phyloP scores from a whole-genome alignment of 1,139 yeast genomes.

The Debaryomyces subglobosus region DNA sequence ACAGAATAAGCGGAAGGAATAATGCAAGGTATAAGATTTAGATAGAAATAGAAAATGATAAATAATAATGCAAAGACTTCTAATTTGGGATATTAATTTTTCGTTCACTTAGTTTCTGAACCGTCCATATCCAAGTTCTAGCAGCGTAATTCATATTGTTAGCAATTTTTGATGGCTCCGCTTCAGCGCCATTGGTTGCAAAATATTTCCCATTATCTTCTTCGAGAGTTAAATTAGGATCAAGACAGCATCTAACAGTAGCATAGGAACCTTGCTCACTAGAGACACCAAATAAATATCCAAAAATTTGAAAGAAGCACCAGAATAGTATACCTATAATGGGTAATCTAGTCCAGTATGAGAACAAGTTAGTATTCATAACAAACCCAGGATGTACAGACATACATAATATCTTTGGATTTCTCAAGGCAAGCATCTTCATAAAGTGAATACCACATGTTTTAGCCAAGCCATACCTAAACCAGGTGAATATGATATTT shows the following conservation, averaged over 20 bases:
- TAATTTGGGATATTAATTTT: slow-evolving; percentile 27
- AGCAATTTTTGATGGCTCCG: slow-evolving; percentile 57
- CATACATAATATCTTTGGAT: slow-evolving; percentile 65
- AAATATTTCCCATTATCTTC: slow-evolving; percentile 38
- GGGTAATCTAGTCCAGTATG: slow-evolving; percentile 80
- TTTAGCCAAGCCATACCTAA: slow-evolving; percentile 80
- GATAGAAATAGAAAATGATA: slow-evolving; percentile 5
- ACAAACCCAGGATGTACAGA: slow-evolving; percentile 88
- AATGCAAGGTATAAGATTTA: background rate
- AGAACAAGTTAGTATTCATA: slow-evolving; percentile 73
- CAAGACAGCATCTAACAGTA: slow-evolving; percentile 65
- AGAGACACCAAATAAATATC: slow-evolving; percentile 68
- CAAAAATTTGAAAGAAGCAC: slow-evolving; percentile 69
- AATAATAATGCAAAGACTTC: slow-evolving; percentile 3
- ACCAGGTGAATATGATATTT: slow-evolving; percentile 70
- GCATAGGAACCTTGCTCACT: slow-evolving; percentile 74
- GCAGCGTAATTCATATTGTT: slow-evolving; percentile 63
- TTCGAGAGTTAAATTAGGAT: slow-evolving; percentile 45
- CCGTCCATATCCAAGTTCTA: slow-evolving; percentile 85
- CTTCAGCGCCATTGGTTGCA: slow-evolving; percentile 37
- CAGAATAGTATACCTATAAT: slow-evolving; percentile 72
- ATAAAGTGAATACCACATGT: slow-evolving; percentile 78
- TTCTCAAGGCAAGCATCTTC: slow-evolving; percentile 62
- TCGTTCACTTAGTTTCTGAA: slow-evolving; percentile 58
- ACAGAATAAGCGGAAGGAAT: background rate